Conservation (phyloP, 176 grass and related monocot genomes). For the Elymus sibiricus region DNA sequence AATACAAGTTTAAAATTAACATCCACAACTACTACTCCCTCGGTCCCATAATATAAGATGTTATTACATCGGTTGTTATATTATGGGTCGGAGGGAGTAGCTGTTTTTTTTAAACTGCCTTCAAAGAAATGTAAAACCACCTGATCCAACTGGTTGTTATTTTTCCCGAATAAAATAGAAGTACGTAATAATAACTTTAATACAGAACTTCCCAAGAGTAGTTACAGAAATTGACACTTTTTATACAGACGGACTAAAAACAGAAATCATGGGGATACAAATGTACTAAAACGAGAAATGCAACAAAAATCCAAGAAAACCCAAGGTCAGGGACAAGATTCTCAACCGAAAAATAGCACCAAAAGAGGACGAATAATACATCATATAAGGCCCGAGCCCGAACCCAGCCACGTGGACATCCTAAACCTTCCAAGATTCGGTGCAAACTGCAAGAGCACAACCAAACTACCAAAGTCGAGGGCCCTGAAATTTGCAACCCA, state of each 20-base stretch:
- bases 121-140: not conserved
- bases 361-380: constrained; percentile 23
- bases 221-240: constrained; percentile 7
- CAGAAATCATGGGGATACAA: constrained; percentile 2
- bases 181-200: constrained; percentile 6
- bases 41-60: too few species aligned
- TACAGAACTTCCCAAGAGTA: constrained; percentile 29
- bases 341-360: constrained; percentile 24
- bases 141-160: not conserved
- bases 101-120: not conserved
- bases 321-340: constrained; percentile 18
- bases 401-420: constrained; percentile 11
- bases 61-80: too few species aligned
- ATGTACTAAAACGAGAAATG: constrained; percentile 30
- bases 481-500: constrained; percentile 16
- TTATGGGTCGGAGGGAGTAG: too few species aligned
- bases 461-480: not conserved
- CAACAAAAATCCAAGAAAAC: constrained; percentile 34
- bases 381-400: constrained; percentile 8
- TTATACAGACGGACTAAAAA: not conserved
- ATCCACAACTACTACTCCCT: not conserved
- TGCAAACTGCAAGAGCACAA: constrained; percentile 11
- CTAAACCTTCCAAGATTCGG: not conserved
- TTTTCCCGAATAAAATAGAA: not conserved
- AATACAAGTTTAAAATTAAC: not conserved